These are phyloP conservation scores for Suillus discolor DNA, from an alignment of 768 basidiomycete species.

Conservation along the genomic window DNA sequence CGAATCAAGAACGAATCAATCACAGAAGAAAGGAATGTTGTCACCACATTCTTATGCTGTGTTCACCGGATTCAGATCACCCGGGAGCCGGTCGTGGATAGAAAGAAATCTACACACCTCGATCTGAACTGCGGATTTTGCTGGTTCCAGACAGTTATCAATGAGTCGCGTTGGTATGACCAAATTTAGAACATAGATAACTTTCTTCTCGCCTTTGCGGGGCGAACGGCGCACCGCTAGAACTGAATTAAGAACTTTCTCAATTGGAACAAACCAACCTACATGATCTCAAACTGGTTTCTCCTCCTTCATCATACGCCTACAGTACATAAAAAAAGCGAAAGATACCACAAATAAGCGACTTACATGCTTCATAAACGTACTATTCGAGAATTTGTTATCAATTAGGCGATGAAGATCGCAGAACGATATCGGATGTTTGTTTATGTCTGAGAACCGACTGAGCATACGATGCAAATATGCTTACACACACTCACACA, in stretches of 20 bases:
- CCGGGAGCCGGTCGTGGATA: conserved; percentile 14
- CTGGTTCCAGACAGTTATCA: conserved; percentile 82
- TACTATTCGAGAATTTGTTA: conserved; percentile 60
- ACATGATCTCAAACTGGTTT: conserved; percentile 36
- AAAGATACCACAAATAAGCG: background rate
- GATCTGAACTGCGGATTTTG: conserved; percentile 67
- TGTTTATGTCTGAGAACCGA: conserved; percentile 68
- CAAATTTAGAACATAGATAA: conserved; percentile 84
- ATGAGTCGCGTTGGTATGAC: conserved; percentile 63
- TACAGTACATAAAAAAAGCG: conserved; percentile 30
- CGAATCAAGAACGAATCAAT: conserved; percentile 64
- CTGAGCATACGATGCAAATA: conserved; percentile 4
- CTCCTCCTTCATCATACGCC: conserved; percentile 71
- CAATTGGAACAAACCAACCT: conserved; percentile 13
- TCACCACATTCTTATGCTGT: conserved; percentile 62
- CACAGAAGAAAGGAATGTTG: conserved; percentile 56
- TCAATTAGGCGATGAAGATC: conserved; percentile 76
- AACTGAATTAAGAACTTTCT: conserved; percentile 17
- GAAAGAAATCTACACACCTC: conserved; percentile 48
- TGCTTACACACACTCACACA: conserved; percentile 58
- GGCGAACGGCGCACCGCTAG: conserved; percentile 71
- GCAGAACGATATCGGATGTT: conserved; percentile 63
- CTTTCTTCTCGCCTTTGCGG: conserved; percentile 74
- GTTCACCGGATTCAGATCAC: conserved; percentile 7
- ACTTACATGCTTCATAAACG: conserved; percentile 74